Conservation (phyloP, 768 basidiomycete genomes). For the Lanmaoa rubissima region DNA sequence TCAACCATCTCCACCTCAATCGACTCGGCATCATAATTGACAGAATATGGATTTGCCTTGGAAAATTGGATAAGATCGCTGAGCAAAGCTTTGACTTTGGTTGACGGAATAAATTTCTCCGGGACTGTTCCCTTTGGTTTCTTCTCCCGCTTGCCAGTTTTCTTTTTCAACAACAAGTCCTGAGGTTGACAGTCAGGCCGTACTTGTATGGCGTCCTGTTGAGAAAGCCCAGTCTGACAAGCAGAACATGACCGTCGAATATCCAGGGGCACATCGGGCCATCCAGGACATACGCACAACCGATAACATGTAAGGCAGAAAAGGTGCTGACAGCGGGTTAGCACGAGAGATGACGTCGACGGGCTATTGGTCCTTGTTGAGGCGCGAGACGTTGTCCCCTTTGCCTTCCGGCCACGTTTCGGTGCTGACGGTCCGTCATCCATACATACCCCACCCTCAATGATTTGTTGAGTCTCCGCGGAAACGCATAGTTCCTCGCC, state of each 20-base stretch:
- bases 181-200: conserved; percentile 53
- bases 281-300: conserved; percentile 70
- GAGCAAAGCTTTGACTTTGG: conserved; percentile 85
- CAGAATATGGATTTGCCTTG: conserved; percentile 78
- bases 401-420: conserved; percentile 55
- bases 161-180: conserved; percentile 54
- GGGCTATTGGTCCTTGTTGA: conserved; percentile 78
- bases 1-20: conserved; percentile 80
- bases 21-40: conserved; percentile 77
- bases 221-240: conserved; percentile 67
- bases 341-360: conserved; percentile 55
- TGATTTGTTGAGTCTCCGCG: conserved; percentile 39
- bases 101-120: conserved; percentile 72
- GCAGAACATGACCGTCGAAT: conserved; percentile 66
- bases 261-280: conserved; percentile 68
- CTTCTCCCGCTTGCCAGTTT: conserved; percentile 63
- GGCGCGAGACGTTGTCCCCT: conserved; percentile 56
- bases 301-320: conserved; percentile 90
- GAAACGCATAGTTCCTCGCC: conserved; percentile 66
- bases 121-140: conserved; percentile 49
- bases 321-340: conserved; percentile 93
- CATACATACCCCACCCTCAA: conserved; percentile 41
- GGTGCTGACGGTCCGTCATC: conserved; percentile 53
- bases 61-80: conserved; percentile 81
- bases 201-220: conserved; percentile 82